Percentiles rank a stretch among this genome's conserved stretches.
Evolutionary conservation across 306 rosid genomes (phyloP).

Genomic region (Abrus pulchellus): DNA sequence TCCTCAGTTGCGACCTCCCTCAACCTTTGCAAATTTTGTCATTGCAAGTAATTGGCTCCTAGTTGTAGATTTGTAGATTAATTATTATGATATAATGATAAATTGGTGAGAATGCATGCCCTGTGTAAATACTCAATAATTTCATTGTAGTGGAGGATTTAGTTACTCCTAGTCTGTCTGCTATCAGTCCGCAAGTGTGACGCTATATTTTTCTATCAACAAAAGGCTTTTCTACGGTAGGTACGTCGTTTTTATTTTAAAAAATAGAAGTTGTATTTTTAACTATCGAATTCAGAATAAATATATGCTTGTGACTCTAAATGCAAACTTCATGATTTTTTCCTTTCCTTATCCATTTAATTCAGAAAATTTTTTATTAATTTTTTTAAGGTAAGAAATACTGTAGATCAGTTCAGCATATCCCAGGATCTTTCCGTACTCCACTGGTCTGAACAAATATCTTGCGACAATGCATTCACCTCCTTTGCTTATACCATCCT

Average conservation of each 20-base stretch:
- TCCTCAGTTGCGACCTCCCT: neutral
- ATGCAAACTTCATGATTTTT: neutral
- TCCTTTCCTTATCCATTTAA: neutral
- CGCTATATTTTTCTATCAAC: no score
- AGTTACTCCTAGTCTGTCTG: no score
- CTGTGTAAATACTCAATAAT: conserved; percentile 9
- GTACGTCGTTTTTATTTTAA: no score
- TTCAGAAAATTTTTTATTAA: conserved; percentile 3
- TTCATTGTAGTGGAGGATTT: neutral
- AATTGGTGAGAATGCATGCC: conserved; percentile 26
- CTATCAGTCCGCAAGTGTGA: no score
- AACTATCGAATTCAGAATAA: neutral
- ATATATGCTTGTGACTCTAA: neutral
- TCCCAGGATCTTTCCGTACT: conserved; percentile 46
- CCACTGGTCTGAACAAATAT: conserved; percentile 56
- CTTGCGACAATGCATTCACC: conserved; percentile 69
- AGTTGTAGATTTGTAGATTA: conserved; percentile 29
- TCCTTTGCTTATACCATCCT: conserved; percentile 73
- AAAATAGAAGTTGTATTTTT: no score
- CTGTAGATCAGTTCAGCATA: neutral
- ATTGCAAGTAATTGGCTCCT: conserved; percentile 20
- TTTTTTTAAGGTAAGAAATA: neutral
- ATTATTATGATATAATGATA: conserved; percentile 20
- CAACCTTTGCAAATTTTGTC: conserved; percentile 28
- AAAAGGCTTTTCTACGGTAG: no score